These are phyloP conservation scores for Claviceps sp. DNA, from an alignment of 2,329 filamentous ascomycete genomes.

Conservation along the genomic window DNA sequence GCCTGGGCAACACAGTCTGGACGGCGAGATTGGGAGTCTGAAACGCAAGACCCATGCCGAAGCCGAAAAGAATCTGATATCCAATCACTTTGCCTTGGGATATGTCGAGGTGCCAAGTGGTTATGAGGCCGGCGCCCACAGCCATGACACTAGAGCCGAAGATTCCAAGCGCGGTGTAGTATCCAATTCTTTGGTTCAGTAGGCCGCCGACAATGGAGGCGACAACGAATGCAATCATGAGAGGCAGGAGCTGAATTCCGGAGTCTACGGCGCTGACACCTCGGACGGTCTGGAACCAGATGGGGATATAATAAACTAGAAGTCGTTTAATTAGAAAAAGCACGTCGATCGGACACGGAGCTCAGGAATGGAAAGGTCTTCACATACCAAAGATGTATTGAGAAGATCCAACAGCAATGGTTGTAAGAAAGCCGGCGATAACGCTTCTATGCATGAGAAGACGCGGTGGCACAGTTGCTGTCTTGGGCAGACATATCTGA, in stretches of 20 bases:
- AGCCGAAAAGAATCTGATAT: slow-evolving; percentile 44
- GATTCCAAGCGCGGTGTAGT: slow-evolving; percentile 47
- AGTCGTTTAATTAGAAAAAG: not conserved
- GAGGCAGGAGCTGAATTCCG: slow-evolving; percentile 42
- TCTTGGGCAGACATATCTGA: slow-evolving; percentile 20
- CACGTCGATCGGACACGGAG: no score
- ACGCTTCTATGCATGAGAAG: slow-evolving; percentile 27
- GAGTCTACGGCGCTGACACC: slow-evolving; percentile 38
- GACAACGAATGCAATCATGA: slow-evolving; percentile 41
- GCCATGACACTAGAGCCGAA: slow-evolving; percentile 34
- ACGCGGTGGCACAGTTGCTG: slow-evolving; percentile 25
- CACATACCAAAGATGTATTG: slow-evolving; percentile 13
- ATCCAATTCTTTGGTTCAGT: slow-evolving; percentile 39
- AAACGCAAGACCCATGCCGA: slow-evolving; percentile 46
- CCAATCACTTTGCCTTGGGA: slow-evolving; percentile 42
- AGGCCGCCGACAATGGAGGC: slow-evolving; percentile 35
- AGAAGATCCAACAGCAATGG: not conserved
- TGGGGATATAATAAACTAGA: not conserved
- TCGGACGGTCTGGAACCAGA: slow-evolving; percentile 38
- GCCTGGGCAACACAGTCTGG: slow-evolving; percentile 37
- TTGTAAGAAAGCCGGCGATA: slow-evolving; percentile 18
- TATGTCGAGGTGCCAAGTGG: slow-evolving; percentile 36
- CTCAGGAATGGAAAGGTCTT: no score
- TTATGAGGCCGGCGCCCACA: slow-evolving; percentile 43
- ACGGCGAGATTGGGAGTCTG: slow-evolving; percentile 43